Percentiles rank a stretch among this genome's conserved stretches.
Evolutionary conservation across 352 stramenopile species (phyloP).

Genomic region (Globisporangium orthogonon): DNA sequence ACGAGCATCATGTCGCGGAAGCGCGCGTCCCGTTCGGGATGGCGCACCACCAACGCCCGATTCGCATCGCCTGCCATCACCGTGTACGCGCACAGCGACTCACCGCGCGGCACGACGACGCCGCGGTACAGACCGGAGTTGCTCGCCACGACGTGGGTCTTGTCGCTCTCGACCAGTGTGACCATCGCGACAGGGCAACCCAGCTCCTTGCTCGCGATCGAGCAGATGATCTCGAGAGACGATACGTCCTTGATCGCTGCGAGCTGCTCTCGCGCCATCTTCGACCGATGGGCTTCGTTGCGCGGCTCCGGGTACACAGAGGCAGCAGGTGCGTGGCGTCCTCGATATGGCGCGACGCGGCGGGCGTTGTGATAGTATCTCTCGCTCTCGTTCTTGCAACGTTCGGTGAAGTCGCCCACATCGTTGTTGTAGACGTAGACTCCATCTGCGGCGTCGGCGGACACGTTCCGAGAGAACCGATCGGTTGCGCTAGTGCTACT

Average conservation of each 20-base stretch:
- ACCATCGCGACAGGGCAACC: slow-evolving; percentile 13
- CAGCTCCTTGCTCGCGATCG: slow-evolving; percentile 13
- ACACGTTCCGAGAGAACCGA: background rate
- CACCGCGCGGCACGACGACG: slow-evolving; percentile 1
- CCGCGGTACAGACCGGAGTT: slow-evolving; percentile 8
- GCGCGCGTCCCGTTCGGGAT: slow-evolving; percentile 9
- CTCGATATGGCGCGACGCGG: background rate
- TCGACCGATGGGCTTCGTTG: slow-evolving; percentile 12
- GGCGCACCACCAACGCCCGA: slow-evolving; percentile 7
- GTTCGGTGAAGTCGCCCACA: slow-evolving; percentile 5
- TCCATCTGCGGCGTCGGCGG: background rate
- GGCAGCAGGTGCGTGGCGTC: background rate
- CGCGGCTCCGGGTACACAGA: background rate
- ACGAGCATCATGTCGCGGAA: slow-evolving; percentile 12
- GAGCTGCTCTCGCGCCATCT: slow-evolving; percentile 12
- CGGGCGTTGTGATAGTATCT: slow-evolving; percentile 1
- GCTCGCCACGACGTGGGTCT: slow-evolving; percentile 11
- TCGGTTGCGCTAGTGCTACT: background rate
- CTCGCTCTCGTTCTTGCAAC: background rate
- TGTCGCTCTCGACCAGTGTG: slow-evolving; percentile 11
- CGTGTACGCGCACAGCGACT: slow-evolving; percentile 16
- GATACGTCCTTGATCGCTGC: slow-evolving; percentile 7
- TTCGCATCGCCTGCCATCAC: slow-evolving; percentile 5
- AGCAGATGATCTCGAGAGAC: slow-evolving; percentile 20
- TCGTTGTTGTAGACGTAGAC: slow-evolving; percentile 2